Evolutionary conservation across 2,329 filamentous ascomycete genomes (phyloP), one percentile per base, ranked within the genome.

Genomic region (Epichloe coenophiala): DNA sequence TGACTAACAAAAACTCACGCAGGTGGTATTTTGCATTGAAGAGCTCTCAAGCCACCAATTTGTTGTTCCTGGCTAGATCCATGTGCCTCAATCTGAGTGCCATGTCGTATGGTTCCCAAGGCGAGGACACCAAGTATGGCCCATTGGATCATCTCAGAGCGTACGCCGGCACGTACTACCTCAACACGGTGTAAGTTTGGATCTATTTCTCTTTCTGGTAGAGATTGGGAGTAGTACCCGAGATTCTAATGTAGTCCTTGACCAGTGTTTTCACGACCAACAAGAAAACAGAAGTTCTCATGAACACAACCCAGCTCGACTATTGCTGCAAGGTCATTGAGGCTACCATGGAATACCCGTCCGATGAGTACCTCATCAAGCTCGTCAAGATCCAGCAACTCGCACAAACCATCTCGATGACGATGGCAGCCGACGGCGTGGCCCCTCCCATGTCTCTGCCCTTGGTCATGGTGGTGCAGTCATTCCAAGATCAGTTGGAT

Each of bases 1-100:
- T 27, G 9, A 38, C 44, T 45, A 15, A 45, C 44, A 36, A 47
- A 15, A 11, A 19, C 13, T 23, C n/a, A 13, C 7, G 15, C 21
- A 72, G 71, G 70, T 73, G 68, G 50, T 70, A 75, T 52, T 71
- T 72, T 57, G 71, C 67, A 38, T 60, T 76, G 45, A 73, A 71
- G 57, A 73, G 70, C 55, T 70, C 72, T 45, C 72, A 76, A 57
- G 61, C 75, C 38, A 74, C 68, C 1, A 76, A 75, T 48, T 51
- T 76, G 4, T 60, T 76, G 2, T 76, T 72, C 54, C 61, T 77
- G 47, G 66, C 70, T 5, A 62, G 73, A 38, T 72, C 71, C 5
- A 67, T 75, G 57, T 71, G 70, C 49, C 60, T 70, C 3, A 69
- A 65, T 38, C 58, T 75, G 9, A 67, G 65, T 8, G 65, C 68